Conservation (phyloP, 2,329 filamentous ascomycete genomes). For the Ophiocordyceps camponoti-floridani region DNA sequence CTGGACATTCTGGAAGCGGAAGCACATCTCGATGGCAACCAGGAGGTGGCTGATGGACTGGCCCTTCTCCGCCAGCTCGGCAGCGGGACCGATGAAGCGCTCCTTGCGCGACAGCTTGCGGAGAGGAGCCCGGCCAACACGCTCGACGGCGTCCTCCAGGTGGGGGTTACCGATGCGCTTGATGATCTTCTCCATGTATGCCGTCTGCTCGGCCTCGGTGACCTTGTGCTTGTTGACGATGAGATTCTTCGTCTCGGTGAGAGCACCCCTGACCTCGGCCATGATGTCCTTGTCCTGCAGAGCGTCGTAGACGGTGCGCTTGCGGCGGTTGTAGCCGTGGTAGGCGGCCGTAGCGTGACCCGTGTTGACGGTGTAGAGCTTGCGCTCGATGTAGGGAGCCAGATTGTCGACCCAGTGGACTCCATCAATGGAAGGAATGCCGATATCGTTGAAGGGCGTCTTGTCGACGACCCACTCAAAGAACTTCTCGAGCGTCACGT, state of each 20-base stretch:
- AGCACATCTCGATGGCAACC: conserved; percentile 73
- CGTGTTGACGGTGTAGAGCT: conserved; percentile 98
- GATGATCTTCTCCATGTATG: conserved; percentile 86
- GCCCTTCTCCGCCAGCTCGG: conserved; percentile 69
- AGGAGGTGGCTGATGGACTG: conserved; percentile 58
- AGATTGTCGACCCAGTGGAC: conserved; percentile 89
- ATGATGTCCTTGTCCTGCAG: conserved; percentile 67
- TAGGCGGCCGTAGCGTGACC: conserved; percentile 92
- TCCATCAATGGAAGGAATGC: conserved; percentile 56
- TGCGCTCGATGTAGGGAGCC: conserved; percentile 92
- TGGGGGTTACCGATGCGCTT: conserved; percentile 84
- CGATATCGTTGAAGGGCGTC: conserved; percentile 58
- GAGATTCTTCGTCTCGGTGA: conserved; percentile 71
- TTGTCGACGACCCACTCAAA: conserved; percentile 96
- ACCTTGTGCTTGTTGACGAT: conserved; percentile 82
- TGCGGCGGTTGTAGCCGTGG: conserved; percentile 75
- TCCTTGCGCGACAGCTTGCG: conserved; percentile 91
- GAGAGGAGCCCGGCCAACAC: conserved; percentile 84
- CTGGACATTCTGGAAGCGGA: conserved; percentile 89
- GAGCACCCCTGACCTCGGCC: conserved; percentile 58
- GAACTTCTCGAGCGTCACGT: conserved; percentile 96
- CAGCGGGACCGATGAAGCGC: conserved; percentile 83
- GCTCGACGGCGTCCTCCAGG: conserved; percentile 81
- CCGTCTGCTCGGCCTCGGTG: conserved; percentile 52
- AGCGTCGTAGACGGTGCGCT: conserved; percentile 75